These are phyloP conservation scores for Carex pumila DNA, from an alignment of 176 grass and related monocot species.

Conservation along the genomic window DNA sequence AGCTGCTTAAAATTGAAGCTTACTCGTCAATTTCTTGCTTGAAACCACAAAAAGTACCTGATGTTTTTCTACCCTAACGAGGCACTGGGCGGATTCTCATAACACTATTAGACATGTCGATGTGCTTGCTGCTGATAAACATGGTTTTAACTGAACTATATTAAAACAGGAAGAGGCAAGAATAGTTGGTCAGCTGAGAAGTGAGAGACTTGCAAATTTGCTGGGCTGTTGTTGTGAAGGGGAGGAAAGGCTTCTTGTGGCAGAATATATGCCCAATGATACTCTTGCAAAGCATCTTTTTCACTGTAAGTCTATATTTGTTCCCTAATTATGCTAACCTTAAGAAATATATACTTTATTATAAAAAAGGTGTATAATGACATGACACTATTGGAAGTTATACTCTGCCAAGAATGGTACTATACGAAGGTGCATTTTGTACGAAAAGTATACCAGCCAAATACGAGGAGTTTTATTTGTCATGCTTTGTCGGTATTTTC, in stretches of 20 bases:
- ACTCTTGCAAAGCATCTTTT: conserved; percentile 96
- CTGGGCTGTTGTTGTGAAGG: conserved; percentile 96
- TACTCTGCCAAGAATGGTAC: background rate
- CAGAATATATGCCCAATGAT: conserved; percentile 96
- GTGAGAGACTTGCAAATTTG: conserved; percentile 77
- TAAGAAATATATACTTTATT: background rate
- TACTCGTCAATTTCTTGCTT: background rate
- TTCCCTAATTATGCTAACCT: background rate
- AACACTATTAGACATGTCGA: background rate
- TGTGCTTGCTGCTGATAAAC: background rate
- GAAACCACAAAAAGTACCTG: background rate
- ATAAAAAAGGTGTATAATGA: background rate
- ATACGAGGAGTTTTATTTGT: background rate
- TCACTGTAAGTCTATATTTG: conserved; percentile 66
- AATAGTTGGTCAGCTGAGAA: conserved; percentile 73
- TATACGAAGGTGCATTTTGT: background rate
- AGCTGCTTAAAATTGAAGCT: background rate
- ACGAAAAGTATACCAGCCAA: background rate
- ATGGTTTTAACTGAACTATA: background rate
- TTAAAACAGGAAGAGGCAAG: conserved; percentile 79
- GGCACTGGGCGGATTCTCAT: background rate
- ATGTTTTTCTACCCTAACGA: background rate
- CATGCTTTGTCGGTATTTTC: background rate
- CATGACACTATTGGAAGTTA: background rate
- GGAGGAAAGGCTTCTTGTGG: conserved; percentile 93